These are phyloP conservation scores for Penicillium macrosclerotiorum DNA, from an alignment of 495 filamentous ascomycete genomes.

Conservation along the genomic window DNA sequence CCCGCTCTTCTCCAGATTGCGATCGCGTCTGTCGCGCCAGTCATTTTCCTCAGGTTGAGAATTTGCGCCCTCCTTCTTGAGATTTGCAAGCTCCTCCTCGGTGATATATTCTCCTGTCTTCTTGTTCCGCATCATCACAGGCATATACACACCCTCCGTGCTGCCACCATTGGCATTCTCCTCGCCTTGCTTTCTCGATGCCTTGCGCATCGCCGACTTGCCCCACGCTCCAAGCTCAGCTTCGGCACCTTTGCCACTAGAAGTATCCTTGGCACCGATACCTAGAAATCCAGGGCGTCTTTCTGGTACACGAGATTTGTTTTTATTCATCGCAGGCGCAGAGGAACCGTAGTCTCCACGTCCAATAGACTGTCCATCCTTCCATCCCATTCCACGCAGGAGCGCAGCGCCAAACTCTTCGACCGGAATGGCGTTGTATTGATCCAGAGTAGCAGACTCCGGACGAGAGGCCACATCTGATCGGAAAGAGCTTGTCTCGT, in stretches of 20 bases:
- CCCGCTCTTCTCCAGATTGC: slow-evolving; percentile 49
- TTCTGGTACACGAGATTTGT: slow-evolving; percentile 48
- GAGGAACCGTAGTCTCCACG: slow-evolving; percentile 48
- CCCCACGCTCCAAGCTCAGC: slow-evolving; percentile 76
- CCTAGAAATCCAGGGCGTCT: slow-evolving; percentile 78
- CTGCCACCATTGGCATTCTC: slow-evolving; percentile 30
- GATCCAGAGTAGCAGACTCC: slow-evolving; percentile 70
- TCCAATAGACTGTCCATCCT: slow-evolving; percentile 73
- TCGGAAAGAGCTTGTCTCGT: slow-evolving; percentile 69
- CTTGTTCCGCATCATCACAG: slow-evolving; percentile 63
- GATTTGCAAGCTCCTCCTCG: slow-evolving; percentile 56
- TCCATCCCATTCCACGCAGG: slow-evolving; percentile 91
- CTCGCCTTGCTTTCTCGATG: slow-evolving; percentile 47
- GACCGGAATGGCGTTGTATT: slow-evolving; percentile 84
- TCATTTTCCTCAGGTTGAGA: slow-evolving; percentile 39
- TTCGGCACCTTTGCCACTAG: slow-evolving; percentile 62
- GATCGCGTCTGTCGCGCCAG: slow-evolving; percentile 49
- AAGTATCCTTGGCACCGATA: slow-evolving; percentile 69
- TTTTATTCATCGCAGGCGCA: slow-evolving; percentile 26
- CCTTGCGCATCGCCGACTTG: slow-evolving; percentile 60
- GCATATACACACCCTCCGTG: slow-evolving; percentile 60
- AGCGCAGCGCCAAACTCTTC: slow-evolving; percentile 91
- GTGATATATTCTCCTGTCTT: slow-evolving; percentile 65
- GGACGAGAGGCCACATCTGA: slow-evolving; percentile 69
- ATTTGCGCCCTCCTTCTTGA: slow-evolving; percentile 43